Evolutionary conservation across 768 basidiomycete genomes (phyloP), one percentile per base, ranked within the genome.

Genomic region (Hortiboletus flavorubellus): DNA sequence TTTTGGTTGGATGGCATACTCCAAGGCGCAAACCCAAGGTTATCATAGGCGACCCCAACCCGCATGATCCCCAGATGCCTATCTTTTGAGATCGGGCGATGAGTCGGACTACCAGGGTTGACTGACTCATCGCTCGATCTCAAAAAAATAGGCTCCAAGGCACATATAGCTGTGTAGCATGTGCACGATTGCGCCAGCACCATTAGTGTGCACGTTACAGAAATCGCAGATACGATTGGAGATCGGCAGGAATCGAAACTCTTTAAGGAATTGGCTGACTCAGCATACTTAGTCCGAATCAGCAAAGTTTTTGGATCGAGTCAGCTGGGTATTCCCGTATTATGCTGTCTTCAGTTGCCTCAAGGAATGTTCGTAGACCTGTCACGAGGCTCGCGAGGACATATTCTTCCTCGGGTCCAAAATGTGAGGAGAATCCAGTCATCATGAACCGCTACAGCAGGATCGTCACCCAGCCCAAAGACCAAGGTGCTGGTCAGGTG

Each of bases 401-500:
- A 4, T 73, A 78, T 60, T 64, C 62, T 23, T 75, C 69, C 37
- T 72, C 76, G 10, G 59, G 72, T 37, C 15, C 76, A 59, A 70
- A 54, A 75, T 76, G 73, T 23, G 67, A 69, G 5, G 73, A 76
- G 33, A 72, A 73, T 30, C 74, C 75, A 3, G 56, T 82, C 60
- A 75, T 86, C 61, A 76, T 86, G 74, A 86, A 86, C 64, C 77
- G 83, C 40, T 85, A 93, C 77, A 92, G 89, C 69, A 80, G 86
- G 61, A 78, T 79, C 33, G 81, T 98, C 64, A 98, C 97, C 10
- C 85, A 88, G 68, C 87, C 92, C 30, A 99, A 98, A 72, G 86
- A 86, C 65, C 96, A 99, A 71, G 96, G 92, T 34, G 96, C 95
- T 33, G 93, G 91, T 69, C 95, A 98, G 84, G 91, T 85, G 61